These are phyloP conservation scores for Xylariaceae sp. DNA, from an alignment of 2,329 filamentous ascomycete species.

Conservation along the genomic window DNA sequence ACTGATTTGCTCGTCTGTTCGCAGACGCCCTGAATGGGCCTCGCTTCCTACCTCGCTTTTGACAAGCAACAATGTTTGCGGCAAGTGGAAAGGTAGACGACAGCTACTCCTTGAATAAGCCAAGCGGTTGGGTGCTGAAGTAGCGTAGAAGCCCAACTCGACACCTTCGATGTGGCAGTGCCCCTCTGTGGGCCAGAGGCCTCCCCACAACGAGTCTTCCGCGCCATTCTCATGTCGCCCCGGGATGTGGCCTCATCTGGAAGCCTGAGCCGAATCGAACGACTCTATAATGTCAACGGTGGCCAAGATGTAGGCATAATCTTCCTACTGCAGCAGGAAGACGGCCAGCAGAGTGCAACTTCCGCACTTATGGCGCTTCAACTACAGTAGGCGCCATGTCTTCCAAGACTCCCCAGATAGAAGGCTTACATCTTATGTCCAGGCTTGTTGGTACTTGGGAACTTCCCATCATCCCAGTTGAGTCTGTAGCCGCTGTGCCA, in stretches of 20 bases:
- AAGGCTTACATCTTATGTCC: slow-evolving; percentile 13
- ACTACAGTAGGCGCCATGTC: slow-evolving; percentile 34
- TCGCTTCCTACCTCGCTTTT: slow-evolving; percentile 25
- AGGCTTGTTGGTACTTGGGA: slow-evolving; percentile 34
- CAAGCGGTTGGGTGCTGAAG: slow-evolving; percentile 11
- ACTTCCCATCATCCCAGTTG: slow-evolving; percentile 41
- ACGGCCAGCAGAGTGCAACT: slow-evolving; percentile 28
- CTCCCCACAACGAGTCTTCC: slow-evolving; percentile 28
- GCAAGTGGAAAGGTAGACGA: slow-evolving; percentile 30
- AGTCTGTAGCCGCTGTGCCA: slow-evolving; percentile 34
- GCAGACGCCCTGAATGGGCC: slow-evolving; percentile 29
- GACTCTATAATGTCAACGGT: slow-evolving; percentile 38
- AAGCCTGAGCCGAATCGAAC: slow-evolving; percentile 35
- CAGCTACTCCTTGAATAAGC: not conserved
- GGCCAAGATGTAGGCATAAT: slow-evolving; percentile 39
- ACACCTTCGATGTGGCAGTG: slow-evolving; percentile 44
- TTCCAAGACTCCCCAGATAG: not conserved
- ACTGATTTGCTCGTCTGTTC: slow-evolving; percentile 30
- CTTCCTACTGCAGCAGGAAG: slow-evolving; percentile 37
- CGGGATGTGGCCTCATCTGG: slow-evolving; percentile 32
- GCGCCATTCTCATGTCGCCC: slow-evolving; percentile 39
- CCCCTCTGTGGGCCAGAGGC: slow-evolving; percentile 23
- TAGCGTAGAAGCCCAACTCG: slow-evolving; percentile 39
- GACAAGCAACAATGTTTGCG: slow-evolving; percentile 15
- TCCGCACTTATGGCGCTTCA: slow-evolving; percentile 40